Base-by-base conservation (phyloP, 805 yeast species). In the Candida xyloterini region DNA sequence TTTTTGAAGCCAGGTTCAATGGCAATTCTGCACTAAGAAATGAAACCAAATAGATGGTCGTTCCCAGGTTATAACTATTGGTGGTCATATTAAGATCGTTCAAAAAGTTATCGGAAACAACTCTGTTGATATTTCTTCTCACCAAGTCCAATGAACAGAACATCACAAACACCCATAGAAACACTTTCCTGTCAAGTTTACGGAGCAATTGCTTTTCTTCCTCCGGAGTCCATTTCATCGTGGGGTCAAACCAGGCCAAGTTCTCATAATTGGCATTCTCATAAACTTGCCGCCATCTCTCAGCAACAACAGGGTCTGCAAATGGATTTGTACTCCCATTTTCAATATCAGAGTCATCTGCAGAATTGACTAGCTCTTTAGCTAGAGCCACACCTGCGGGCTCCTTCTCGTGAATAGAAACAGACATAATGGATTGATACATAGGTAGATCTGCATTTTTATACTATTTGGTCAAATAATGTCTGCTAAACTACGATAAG, bases 1-100 rank as follows among this genome's bases (percentile, higher is more conserved):
- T 68, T 56, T 81, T 80, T 15, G 82, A 73, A 21, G 81, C 65
- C 44, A 80, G 62, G 51, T 80, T 84, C 2, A 84, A 77, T 1
- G 86, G 86, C 11, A 80, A 53, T 53, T 81, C 86, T 8, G 82
- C 75, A 15, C 61, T 50, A 34, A 79, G 57, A 50, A 81, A 80
- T 27, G 72, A 63, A 6, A 76, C 64, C 43, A 67, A 61, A 50
- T 71, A 72, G 29, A 80, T 65, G 4, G 81, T 76, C 42, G 66
- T 70, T 15, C 84, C 87, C 28, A 65, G 51, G 54, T 81, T 81
- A 53, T 70, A 78, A 42, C 79, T 73, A 48, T 74, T 62, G n/a
- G 82, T 77, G 14, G 69, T 69, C 51, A 81, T 49, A 0, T 63
- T 53, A 38, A 79, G 61, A 46, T 80, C 83, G 2, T 54, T 60